Evolutionary conservation across 345 rosid genomes (phyloP).

Genomic region (Durio zibethinus): DNA sequence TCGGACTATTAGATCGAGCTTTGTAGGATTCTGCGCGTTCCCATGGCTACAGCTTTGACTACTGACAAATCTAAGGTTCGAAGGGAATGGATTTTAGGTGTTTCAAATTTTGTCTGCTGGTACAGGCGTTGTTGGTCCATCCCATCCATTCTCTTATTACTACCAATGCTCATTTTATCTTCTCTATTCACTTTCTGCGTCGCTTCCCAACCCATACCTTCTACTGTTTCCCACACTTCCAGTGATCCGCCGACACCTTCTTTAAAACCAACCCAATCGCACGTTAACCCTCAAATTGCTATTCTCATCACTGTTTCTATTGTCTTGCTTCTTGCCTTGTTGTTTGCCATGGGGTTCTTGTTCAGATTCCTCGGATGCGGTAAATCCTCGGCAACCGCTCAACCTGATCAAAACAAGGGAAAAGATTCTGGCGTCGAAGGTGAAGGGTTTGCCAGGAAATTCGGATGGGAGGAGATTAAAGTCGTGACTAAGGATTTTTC

Average conservation of each 20-base stretch:
- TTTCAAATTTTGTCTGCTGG: constrained; percentile 26
- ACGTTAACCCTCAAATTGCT: constrained; percentile 3
- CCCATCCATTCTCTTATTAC: constrained; percentile 11
- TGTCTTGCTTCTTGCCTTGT: constrained; percentile 1
- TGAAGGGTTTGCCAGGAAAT: constrained; percentile 32
- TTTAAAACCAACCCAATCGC: constrained; percentile 13
- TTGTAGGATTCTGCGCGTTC: constrained; percentile 18
- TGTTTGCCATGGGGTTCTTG: constrained; percentile 44
- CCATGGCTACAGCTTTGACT: constrained; percentile 18
- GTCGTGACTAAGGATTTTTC: constrained; percentile 49
- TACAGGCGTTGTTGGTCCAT: constrained; percentile 9
- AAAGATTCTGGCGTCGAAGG: background rate
- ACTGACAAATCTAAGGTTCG: constrained; percentile 9
- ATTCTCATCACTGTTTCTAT: constrained; percentile 12
- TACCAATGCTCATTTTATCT: background rate
- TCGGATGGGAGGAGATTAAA: constrained; percentile 53
- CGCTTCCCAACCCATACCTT: constrained; percentile 27
- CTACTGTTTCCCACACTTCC: constrained; percentile 1
- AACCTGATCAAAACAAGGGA: constrained; percentile 1
- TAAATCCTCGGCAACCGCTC: background rate
- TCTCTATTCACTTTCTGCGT: constrained; percentile 26
- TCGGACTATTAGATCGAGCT: constrained; percentile 5
- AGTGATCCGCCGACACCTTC: constrained; percentile 20
- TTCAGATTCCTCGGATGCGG: constrained; percentile 23
- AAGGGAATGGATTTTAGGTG: background rate